Evolutionary conservation across 345 rosid genomes (phyloP).

Genomic region (Moringa oleifera): DNA sequence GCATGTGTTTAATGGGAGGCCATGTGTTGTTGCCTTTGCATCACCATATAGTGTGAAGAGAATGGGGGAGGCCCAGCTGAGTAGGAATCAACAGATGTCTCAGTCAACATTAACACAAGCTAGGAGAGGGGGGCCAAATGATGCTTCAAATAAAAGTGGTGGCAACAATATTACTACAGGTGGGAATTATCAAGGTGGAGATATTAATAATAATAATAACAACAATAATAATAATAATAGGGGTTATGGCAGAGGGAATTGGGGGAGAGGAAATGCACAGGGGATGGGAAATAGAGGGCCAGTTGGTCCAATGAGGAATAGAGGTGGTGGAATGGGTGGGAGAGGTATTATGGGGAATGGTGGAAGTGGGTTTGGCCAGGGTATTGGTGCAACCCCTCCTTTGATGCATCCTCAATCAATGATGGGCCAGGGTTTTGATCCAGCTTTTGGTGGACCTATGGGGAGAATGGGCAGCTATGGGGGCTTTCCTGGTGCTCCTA

Average conservation of each 20-base stretch:
- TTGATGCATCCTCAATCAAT: constrained; percentile 68
- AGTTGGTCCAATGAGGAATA: constrained; percentile 61
- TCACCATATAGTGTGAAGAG: constrained; percentile 58
- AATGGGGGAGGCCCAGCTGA: constrained; percentile 73
- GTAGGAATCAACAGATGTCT: constrained; percentile 47
- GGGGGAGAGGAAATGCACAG: constrained; percentile 69
- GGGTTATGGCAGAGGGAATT: constrained; percentile 61
- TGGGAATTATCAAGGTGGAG: constrained; percentile 74
- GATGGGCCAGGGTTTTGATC: constrained; percentile 86
- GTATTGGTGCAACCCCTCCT: constrained; percentile 54
- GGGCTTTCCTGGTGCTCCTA: constrained; percentile 70
- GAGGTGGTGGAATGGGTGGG: constrained; percentile 66
- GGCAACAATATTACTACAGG: constrained; percentile 37
- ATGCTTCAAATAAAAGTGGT: constrained; percentile 35
- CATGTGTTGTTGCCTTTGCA: constrained; percentile 77
- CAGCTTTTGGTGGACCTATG: constrained; percentile 76
- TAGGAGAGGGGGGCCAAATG: constrained; percentile 58
- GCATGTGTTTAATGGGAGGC: constrained; percentile 57
- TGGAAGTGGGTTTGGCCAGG: constrained; percentile 70
- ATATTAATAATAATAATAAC: too few species aligned
- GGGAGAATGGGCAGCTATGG: constrained; percentile 73
- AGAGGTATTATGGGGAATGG: constrained; percentile 65
- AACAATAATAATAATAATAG: constrained; percentile 32
- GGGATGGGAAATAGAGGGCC: constrained; percentile 73
- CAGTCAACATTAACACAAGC: constrained; percentile 38